Conservation (phyloP, 352 stramenopile species). For the Aphanomyces invadans region DNA sequence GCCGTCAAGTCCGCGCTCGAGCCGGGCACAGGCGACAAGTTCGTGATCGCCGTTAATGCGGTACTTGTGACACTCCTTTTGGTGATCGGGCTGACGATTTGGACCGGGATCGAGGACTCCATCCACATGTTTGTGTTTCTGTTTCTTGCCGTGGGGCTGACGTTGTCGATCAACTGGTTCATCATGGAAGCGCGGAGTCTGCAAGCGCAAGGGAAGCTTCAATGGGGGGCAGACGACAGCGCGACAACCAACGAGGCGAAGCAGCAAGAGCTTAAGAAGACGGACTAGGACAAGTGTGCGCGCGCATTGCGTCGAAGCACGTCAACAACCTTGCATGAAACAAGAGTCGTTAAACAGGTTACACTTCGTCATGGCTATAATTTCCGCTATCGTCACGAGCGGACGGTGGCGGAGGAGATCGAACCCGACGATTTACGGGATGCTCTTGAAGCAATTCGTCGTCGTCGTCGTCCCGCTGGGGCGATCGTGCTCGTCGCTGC, state of each 20-base stretch:
- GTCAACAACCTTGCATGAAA: too few relatives aligned
- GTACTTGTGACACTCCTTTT: slow-evolving; percentile 60
- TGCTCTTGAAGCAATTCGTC: not conserved
- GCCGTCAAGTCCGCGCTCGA: slow-evolving; percentile 24
- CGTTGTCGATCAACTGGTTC: slow-evolving; percentile 83
- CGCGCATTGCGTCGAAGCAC: too few relatives aligned
- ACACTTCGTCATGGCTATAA: slow-evolving; percentile 12
- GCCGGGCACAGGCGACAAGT: slow-evolving; percentile 32
- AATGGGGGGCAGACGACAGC: not conserved
- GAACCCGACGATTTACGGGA: not conserved
- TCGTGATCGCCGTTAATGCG: slow-evolving; percentile 61
- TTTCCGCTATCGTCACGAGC: not conserved
- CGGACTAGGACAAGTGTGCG: slow-evolving; percentile 6
- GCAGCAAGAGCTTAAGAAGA: slow-evolving; percentile 12
- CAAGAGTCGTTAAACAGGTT: slow-evolving; percentile 7
- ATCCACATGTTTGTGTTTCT: slow-evolving; percentile 78
- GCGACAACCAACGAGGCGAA: not conserved
- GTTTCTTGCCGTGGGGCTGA: slow-evolving; percentile 73
- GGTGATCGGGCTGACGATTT: slow-evolving; percentile 68
- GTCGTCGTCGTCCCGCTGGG: not conserved
- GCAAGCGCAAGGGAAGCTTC: slow-evolving; percentile 15
- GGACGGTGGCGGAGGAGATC: slow-evolving; percentile 6
- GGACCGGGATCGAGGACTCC: slow-evolving; percentile 74
- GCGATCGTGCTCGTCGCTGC: not conserved
- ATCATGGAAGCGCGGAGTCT: slow-evolving; percentile 46